These are phyloP conservation scores for Penicillium canariense DNA, from an alignment of 495 filamentous ascomycete genomes.

Conservation along the genomic window DNA sequence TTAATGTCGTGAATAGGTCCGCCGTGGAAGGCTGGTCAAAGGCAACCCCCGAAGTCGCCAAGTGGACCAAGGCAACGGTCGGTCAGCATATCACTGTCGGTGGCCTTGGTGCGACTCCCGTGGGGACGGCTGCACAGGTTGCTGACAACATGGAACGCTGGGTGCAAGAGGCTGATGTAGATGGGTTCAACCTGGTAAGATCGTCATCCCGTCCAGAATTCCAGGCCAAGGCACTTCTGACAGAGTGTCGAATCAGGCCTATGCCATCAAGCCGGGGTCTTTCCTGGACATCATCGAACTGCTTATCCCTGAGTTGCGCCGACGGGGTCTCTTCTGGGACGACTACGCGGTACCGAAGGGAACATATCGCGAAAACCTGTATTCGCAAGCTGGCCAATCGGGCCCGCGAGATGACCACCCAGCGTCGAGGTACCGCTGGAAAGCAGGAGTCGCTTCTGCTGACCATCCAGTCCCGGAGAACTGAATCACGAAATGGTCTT, in stretches of 20 bases:
- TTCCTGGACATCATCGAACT: slow-evolving; percentile 63
- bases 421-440: slow-evolving; percentile 51
- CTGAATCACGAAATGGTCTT: slow-evolving; percentile 4
- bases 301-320: slow-evolving; percentile 44
- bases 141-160: slow-evolving; percentile 61
- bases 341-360: slow-evolving; percentile 45
- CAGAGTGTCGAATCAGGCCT: slow-evolving; percentile 37
- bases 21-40: slow-evolving; percentile 50
- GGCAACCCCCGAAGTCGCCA: slow-evolving; percentile 42
- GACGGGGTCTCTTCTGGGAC: slow-evolving; percentile 48
- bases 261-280: slow-evolving; percentile 58
- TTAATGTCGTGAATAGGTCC: slow-evolving; percentile 28
- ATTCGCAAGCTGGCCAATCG: slow-evolving; percentile 38
- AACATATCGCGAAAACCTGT: slow-evolving; percentile 51
- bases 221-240: background rate
- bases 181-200: slow-evolving; percentile 60
- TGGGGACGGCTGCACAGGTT: slow-evolving; percentile 56
- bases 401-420: slow-evolving; percentile 48
- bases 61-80: slow-evolving; percentile 64
- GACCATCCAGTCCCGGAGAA: slow-evolving; percentile 24
- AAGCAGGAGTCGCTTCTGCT: slow-evolving; percentile 37
- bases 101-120: slow-evolving; percentile 51
- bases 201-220: background rate
- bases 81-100: slow-evolving; percentile 63
- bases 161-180: slow-evolving; percentile 59